Percentiles rank a stretch among this genome's conserved stretches.
phyloP scores from a whole-genome alignment of 352 stramenopile genomes.

The Elongisporangium prolatum region DNA sequence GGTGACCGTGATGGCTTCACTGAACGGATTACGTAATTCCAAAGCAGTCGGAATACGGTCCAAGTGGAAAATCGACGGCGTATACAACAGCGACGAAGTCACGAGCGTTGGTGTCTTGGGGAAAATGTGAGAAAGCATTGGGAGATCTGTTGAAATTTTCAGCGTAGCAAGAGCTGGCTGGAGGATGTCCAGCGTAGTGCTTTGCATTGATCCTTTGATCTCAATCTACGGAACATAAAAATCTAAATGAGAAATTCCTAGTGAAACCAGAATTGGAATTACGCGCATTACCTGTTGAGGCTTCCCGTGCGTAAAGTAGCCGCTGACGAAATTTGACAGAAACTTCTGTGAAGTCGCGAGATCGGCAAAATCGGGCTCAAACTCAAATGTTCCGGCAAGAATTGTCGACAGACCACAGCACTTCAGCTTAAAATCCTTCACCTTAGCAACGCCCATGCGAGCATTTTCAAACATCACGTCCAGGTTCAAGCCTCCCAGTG shows the following conservation, averaged over 20 bases:
- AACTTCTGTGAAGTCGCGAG: constrained; percentile 37
- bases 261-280: not conserved
- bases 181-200: constrained; percentile 55
- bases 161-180: constrained; percentile 51
- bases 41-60: constrained; percentile 65
- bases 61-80: constrained; percentile 67
- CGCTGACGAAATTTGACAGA: constrained; percentile 81
- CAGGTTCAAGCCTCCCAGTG: constrained; percentile 44
- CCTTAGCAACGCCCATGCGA: constrained; percentile 52
- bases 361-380: constrained; percentile 33
- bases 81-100: constrained; percentile 70
- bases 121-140: constrained; percentile 61
- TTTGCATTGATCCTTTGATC: constrained; percentile 52
- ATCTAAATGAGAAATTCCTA: not conserved
- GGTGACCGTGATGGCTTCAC: constrained; percentile 68
- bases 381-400: constrained; percentile 53
- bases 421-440: constrained; percentile 59
- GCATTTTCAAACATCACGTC: constrained; percentile 41
- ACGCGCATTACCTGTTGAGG: constrained; percentile 44
- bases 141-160: constrained; percentile 51
- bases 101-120: constrained; percentile 65
- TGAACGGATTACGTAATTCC: constrained; percentile 77
- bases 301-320: constrained; percentile 68
- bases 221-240: constrained; percentile 32
- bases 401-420: constrained; percentile 57